Conservation (phyloP, 306 rosid genomes). For the Boehmeria nivea region DNA sequence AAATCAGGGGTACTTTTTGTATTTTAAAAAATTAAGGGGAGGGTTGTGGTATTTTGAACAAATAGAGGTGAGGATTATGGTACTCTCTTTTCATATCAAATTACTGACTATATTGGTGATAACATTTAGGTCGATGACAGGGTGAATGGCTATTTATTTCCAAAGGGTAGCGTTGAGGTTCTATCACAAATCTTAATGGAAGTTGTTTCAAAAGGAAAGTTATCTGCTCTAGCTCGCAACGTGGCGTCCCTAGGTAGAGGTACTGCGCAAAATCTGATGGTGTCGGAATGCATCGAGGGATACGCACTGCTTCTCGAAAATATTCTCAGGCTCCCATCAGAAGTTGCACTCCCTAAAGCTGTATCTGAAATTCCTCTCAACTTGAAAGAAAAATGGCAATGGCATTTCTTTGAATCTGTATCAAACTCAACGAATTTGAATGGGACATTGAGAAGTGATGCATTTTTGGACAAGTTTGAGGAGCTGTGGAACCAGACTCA, state of each 20-base stretch:
- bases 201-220: constrained; percentile 56
- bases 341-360: constrained; percentile 57
- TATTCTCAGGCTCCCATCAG: constrained; percentile 74
- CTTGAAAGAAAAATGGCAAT: constrained; percentile 75
- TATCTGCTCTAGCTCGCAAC: constrained; percentile 64
- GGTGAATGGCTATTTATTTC: constrained; percentile 86
- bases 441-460: constrained; percentile 40
- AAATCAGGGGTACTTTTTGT: too few relatives aligned
- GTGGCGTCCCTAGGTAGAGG: constrained; percentile 68
- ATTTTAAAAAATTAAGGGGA: too few relatives aligned
- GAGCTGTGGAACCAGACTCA: constrained; percentile 58
- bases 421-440: constrained; percentile 43
- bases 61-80: too few relatives aligned
- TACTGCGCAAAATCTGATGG: constrained; percentile 67
- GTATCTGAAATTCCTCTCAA: constrained; percentile 53
- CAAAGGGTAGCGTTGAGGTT: constrained; percentile 52
- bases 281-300: constrained; percentile 62
- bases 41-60: too few relatives aligned
- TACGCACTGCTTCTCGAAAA: constrained; percentile 65
- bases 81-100: constrained; percentile 5
- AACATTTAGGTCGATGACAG: constrained; percentile 71
- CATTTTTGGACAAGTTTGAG: constrained; percentile 60
- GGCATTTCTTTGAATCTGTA: constrained; percentile 66
- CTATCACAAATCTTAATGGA: constrained; percentile 56
- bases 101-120: constrained; percentile 34